Evolutionary conservation across 306 rosid genomes (phyloP).

Genomic region (Pterocarpus macrocarpus): DNA sequence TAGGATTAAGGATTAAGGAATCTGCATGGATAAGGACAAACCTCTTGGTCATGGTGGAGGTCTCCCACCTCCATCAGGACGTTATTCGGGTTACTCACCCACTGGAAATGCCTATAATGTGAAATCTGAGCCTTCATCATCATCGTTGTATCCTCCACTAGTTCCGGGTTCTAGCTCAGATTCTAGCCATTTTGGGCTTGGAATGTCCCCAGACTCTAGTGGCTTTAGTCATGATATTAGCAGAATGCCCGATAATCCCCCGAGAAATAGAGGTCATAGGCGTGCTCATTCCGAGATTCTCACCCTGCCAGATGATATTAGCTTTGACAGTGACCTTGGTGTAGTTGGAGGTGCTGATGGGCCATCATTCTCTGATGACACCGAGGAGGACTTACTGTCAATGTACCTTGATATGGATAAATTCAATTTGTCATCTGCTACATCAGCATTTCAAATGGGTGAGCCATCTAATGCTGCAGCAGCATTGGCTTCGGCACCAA

Average conservation of each 20-base stretch:
- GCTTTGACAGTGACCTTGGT: conserved; percentile 95
- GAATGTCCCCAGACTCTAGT: conserved; percentile 61
- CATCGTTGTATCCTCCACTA: conserved; percentile 63
- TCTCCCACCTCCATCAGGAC: conserved; percentile 77
- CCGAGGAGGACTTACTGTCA: conserved; percentile 90
- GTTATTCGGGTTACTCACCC: conserved; percentile 66
- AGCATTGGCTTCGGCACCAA: conserved; percentile 19
- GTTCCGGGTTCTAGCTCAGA: conserved; percentile 66
- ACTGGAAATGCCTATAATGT: conserved; percentile 65
- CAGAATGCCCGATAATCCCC: conserved; percentile 92
- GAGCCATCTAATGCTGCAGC: conserved; percentile 64
- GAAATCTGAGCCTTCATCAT: conserved; percentile 69
- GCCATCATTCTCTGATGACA: conserved; percentile 89
- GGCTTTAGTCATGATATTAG: conserved; percentile 92
- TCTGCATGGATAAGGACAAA: conserved; percentile 81
- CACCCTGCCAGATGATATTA: conserved; percentile 91
- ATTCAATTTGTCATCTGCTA: conserved; percentile 84
- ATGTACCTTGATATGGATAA: conserved; percentile 98
- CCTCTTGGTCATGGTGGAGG: conserved; percentile 72
- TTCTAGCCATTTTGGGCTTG: conserved; percentile 67
- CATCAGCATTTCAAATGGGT: conserved; percentile 71
- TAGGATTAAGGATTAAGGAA: conserved; percentile 27
- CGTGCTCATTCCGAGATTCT: conserved; percentile 96
- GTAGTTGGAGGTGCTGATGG: conserved; percentile 92
- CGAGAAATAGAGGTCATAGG: conserved; percentile 84